Conservation (phyloP, 208 protist species). For the Phytomonas sp. region DNA sequence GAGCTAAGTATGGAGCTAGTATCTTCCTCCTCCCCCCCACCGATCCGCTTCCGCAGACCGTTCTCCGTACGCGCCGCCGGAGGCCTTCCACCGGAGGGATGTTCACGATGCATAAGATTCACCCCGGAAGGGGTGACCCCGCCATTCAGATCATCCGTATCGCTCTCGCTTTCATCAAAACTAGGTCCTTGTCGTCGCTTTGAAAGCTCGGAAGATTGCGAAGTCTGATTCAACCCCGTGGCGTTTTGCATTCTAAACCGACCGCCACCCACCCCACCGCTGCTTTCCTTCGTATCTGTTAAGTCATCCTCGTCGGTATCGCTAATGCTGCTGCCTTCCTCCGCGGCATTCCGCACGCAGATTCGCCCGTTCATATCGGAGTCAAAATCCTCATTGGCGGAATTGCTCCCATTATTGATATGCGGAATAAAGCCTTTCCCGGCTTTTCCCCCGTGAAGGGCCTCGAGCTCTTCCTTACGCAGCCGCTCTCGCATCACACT, state of each 20-base stretch:
- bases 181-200: background rate
- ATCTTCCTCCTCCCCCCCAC: conserved; percentile 7
- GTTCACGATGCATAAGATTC: conserved; percentile 6
- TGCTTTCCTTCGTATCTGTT: conserved; percentile 5
- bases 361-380: conserved; percentile 5
- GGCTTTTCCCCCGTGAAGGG: conserved; percentile 45
- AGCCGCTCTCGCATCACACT: conserved; percentile 86
- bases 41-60: background rate
- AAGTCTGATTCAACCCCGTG: background rate
- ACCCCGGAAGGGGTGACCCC: background rate
- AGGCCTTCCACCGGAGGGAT: background rate
- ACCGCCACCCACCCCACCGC: background rate
- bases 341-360: conserved; percentile 30
- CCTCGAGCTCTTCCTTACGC: conserved; percentile 81
- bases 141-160: conserved; percentile 9
- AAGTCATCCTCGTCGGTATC: conserved; percentile 18
- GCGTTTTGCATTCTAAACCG: background rate
- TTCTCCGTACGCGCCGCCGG: background rate
- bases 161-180: background rate
- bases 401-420: conserved; percentile 10
- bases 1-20: conserved; percentile 11
- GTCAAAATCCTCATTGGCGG: conserved; percentile 17
- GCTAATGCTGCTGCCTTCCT: conserved; percentile 52
- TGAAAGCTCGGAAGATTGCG: background rate
- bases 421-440: conserved; percentile 14